phyloP scores from a whole-genome alignment of 2,329 filamentous ascomycete species.

The Cryphonectria nitschkei region DNA sequence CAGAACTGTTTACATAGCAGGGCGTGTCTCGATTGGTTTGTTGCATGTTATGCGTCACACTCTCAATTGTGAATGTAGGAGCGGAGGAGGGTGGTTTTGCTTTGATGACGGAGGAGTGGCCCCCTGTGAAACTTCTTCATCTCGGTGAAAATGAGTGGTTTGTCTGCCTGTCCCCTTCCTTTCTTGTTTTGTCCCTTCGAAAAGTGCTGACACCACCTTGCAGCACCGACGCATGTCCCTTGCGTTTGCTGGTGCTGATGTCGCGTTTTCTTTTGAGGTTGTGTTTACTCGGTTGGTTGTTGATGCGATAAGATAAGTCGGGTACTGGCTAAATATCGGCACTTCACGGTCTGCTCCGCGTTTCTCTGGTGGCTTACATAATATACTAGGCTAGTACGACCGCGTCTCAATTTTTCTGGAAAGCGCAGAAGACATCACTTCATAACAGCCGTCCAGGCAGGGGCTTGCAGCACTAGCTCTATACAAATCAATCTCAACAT shows the following conservation, averaged over 20 bases:
- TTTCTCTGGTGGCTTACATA: conserved; percentile 5
- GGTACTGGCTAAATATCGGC: conserved; percentile 8
- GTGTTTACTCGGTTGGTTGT: not conserved
- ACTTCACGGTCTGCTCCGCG: not conserved
- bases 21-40: not conserved
- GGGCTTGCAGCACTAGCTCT: not conserved
- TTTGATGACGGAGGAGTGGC: not conserved
- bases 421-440: conserved; percentile 8
- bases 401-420: not conserved
- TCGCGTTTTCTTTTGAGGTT: not conserved
- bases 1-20: not conserved
- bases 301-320: not conserved
- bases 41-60: not conserved
- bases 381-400: not conserved
- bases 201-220: not conserved
- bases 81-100: not conserved
- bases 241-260: not conserved
- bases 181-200: no score
- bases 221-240: not conserved
- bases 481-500: not conserved
- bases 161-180: not conserved
- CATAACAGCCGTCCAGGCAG: not conserved
- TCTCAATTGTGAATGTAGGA: not conserved
- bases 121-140: not conserved
- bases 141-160: not conserved